A percentile compares a stretch with the other conserved stretches of the same genome.
Conservation (phyloP, 306 rosid genomes). For the Lathyrus tuberosus region DNA sequence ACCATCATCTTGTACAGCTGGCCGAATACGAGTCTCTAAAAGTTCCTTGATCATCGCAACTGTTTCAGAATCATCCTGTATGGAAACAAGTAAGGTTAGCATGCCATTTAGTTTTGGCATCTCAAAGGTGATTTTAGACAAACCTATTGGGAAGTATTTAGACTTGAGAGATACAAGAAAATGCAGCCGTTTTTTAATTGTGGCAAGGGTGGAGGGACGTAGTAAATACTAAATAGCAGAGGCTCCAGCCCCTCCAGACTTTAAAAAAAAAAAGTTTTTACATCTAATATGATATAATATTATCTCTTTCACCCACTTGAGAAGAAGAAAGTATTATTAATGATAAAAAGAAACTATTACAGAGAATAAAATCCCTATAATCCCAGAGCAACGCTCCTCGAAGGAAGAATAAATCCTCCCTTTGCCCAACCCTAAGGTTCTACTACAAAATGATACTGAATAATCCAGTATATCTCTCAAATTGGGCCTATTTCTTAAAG, state of each 20-base stretch:
- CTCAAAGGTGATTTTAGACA: not conserved
- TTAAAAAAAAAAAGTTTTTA: not conserved
- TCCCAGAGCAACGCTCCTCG: too few relatives aligned
- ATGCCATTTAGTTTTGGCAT: conserved; percentile 11
- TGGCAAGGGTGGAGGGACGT: not conserved
- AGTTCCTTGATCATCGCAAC: conserved; percentile 98
- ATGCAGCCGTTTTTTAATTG: conserved; percentile 1
- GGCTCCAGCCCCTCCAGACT: not conserved
- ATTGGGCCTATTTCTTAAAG: too few relatives aligned
- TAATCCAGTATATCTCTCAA: too few relatives aligned
- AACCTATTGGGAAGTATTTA: not conserved
- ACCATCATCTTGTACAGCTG: conserved; percentile 97
- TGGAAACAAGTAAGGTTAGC: not conserved
- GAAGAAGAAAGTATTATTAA: not conserved
- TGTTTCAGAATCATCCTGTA: conserved; percentile 93
- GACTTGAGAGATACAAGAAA: not conserved
- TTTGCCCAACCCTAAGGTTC: too few relatives aligned
- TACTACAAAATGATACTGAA: too few relatives aligned
- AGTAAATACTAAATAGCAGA: not conserved
- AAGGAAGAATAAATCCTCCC: too few relatives aligned
- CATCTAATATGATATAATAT: not conserved
- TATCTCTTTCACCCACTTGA: not conserved
- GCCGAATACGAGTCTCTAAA: conserved; percentile 92
- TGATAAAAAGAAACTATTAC: too few relatives aligned
- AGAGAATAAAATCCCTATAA: too few relatives aligned